Evolutionary conservation across 2,329 filamentous ascomycete genomes (phyloP).

Genomic region (Alternaria sp.): DNA sequence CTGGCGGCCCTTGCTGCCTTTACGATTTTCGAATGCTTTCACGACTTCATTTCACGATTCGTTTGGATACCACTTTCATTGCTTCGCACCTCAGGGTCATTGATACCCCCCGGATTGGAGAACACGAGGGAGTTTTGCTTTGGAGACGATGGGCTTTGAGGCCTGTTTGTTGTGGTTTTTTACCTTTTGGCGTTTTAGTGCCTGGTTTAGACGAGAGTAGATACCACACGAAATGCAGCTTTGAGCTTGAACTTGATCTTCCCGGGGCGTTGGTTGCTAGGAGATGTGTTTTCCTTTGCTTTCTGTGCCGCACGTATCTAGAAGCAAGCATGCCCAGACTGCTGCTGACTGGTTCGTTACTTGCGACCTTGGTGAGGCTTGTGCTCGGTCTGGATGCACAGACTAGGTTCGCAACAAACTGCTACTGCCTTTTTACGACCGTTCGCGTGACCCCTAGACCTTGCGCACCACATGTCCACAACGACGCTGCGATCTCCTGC

Average conservation of each 20-base stretch:
- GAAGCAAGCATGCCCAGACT: neutral
- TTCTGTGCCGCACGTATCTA: neutral
- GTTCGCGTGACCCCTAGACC: no score
- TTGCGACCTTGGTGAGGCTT: neutral
- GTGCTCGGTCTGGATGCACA: neutral
- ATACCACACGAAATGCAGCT: slow-evolving; percentile 11
- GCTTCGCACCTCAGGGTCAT: slow-evolving; percentile 19
- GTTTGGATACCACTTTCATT: slow-evolving; percentile 30
- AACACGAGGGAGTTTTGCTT: slow-evolving; percentile 10
- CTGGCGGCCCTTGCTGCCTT: neutral
- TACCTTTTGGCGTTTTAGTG: slow-evolving; percentile 2
- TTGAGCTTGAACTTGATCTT: neutral
- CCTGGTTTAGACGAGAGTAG: slow-evolving; percentile 14
- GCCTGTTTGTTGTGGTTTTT: neutral
- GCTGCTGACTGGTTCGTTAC: no score
- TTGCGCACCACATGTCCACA: no score
- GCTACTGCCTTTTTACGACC: no score
- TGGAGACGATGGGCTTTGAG: neutral
- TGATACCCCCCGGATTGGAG: slow-evolving; percentile 26
- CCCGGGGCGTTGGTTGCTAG: no score
- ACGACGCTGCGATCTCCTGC: no score
- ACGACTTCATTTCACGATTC: slow-evolving; percentile 18
- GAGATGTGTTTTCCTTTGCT: no score
- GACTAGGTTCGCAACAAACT: no score
- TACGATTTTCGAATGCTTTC: slow-evolving; percentile 10